Evolutionary conservation across 768 basidiomycete genomes (phyloP), one percentile per base, ranked within the genome.

Genomic region (Saitozyma sp.): DNA sequence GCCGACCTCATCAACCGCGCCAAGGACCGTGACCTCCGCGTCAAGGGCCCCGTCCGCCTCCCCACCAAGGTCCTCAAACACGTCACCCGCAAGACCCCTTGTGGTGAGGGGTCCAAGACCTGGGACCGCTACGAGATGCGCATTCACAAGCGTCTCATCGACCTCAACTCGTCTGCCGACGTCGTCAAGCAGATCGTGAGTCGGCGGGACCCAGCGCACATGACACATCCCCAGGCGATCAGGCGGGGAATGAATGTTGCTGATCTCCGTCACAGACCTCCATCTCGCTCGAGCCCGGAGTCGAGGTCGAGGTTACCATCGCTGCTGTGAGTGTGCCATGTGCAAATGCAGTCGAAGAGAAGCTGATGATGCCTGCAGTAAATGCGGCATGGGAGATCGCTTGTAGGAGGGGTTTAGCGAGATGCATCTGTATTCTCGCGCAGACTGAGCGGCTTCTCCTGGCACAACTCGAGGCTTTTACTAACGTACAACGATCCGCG

Each of bases 101-200:
- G 96, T 79, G 96, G 96, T 91, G 96, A 98, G 83, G 96, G 96
- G 85, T 97, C 96, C 74, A 99, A 99, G 88, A 99, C 96, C 79
- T 99, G 96, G 96, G 96, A 99, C 83, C 88, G 91, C 76, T 98
- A 93, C 83, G 95, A 99, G 83, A 88, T 99, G 83, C 94, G 94
- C 85, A 85, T 99, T 66, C 95, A 99, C 89, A 99, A 99, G 85
- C 91, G 96, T 77, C 86, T 99, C 81, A 98, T 99, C 78, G 96
- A 99, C 85, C 84, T 99, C 73, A 92, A 95, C 85, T 94, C 96
- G 56, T 95, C 94, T 66, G 91, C 91, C 80, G 96, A 98, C 83
- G 90, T 97, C 71, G 96, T 99, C 84, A 99, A 98, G 86, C 95
- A 98, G 83, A 99, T 99, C 78, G 95, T 97, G 72, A 78, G 92